Evolutionary conservation across 352 stramenopile genomes (phyloP).

Genomic region (Phytophthora citricola): DNA sequence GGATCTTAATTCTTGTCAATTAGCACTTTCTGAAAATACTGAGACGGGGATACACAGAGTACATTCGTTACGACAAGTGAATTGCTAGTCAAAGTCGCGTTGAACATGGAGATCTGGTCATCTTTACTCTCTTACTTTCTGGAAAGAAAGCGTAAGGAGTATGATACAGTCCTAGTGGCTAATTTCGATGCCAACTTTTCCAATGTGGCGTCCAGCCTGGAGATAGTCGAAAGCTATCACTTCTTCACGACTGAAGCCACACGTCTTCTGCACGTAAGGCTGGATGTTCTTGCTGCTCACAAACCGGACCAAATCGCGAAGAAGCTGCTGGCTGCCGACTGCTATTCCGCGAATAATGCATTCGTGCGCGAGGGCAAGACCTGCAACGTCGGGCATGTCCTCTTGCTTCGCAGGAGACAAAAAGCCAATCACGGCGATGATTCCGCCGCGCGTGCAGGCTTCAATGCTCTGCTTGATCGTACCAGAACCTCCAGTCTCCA

Average conservation of each 20-base stretch:
- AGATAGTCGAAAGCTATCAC: slow-evolving; percentile 4
- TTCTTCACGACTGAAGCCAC: slow-evolving; percentile 9
- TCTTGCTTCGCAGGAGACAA: slow-evolving; percentile 9
- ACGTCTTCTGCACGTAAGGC: slow-evolving; percentile 14
- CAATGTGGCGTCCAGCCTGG: slow-evolving; percentile 4
- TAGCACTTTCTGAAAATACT: too few species aligned
- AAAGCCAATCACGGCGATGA: slow-evolving; percentile 8
- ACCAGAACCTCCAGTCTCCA: slow-evolving; percentile 8
- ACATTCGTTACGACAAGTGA: too few species aligned
- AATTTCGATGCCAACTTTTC: slow-evolving; percentile 15
- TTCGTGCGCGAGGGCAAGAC: background rate
- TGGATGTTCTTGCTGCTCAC: slow-evolving; percentile 7
- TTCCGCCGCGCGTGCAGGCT: background rate
- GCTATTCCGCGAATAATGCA: slow-evolving; percentile 13
- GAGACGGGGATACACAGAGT: too few species aligned
- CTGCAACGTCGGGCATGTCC: slow-evolving; percentile 3
- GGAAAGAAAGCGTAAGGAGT: too few species aligned
- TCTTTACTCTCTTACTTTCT: too few species aligned
- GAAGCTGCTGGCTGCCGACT: background rate
- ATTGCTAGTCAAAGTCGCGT: too few species aligned
- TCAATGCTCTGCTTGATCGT: slow-evolving; percentile 12
- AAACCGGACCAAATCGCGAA: slow-evolving; percentile 3
- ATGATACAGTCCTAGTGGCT: background rate
- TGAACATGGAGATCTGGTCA: too few species aligned
- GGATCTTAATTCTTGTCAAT: too few species aligned